phyloP scores from a whole-genome alignment of 495 filamentous ascomycete species.

The Penicillium samsonianum region DNA sequence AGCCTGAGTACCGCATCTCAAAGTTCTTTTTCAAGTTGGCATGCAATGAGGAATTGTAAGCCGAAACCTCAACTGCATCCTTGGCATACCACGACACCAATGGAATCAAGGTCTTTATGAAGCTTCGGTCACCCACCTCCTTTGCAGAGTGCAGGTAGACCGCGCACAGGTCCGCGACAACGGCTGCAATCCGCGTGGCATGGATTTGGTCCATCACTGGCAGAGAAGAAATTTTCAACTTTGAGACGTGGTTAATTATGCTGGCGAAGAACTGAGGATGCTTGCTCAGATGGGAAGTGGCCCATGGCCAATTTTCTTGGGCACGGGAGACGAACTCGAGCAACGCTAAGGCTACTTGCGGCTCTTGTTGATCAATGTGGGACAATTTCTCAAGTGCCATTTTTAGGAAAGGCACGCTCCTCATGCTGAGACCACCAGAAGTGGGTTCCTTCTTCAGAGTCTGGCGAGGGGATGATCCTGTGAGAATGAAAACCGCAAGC shows the following conservation, averaged over 20 bases:
- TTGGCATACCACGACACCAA: conserved; percentile 75
- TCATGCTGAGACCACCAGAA: conserved; percentile 38
- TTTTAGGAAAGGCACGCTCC: conserved; percentile 65
- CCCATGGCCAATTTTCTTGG: conserved; percentile 92
- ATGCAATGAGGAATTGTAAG: conserved; percentile 85
- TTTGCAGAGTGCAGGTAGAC: conserved; percentile 84
- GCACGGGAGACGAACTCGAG: conserved; percentile 83
- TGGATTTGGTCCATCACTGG: conserved; percentile 47
- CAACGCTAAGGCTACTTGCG: conserved; percentile 66
- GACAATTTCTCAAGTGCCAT: conserved; percentile 75
- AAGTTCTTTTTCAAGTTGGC: conserved; percentile 83
- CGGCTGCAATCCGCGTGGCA: conserved; percentile 72
- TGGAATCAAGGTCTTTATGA: conserved; percentile 67
- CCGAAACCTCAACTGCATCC: conserved; percentile 68
- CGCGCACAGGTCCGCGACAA: conserved; percentile 83
- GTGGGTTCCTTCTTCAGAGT: conserved; percentile 58
- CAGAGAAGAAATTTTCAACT: conserved; percentile 53
- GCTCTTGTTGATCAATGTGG: conserved; percentile 62
- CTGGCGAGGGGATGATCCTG: conserved; percentile 78
- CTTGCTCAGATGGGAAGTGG: conserved; percentile 71
- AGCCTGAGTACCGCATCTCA: conserved; percentile 68
- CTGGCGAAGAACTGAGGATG: conserved; percentile 70
- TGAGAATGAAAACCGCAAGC: conserved; percentile 89
- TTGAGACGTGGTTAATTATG: conserved; percentile 68
- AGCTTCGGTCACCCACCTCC: conserved; percentile 64